Evolutionary conservation across 768 basidiomycete species (phyloP).

Genomic region (Dioszegia aurantiaca): DNA sequence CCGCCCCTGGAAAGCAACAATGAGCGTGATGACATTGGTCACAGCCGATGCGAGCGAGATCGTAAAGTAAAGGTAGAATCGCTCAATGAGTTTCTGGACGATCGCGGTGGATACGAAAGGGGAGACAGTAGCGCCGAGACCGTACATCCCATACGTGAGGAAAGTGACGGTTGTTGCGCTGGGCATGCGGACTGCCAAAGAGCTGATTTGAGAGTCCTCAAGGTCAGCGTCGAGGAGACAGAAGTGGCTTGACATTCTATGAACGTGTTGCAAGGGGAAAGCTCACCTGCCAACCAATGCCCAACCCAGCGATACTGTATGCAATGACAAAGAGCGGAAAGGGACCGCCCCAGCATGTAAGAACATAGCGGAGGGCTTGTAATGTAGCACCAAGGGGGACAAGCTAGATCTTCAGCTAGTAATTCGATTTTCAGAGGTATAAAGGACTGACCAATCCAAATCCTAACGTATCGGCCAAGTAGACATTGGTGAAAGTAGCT

Average conservation of each 20-base stretch:
- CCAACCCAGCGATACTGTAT: constrained; percentile 56
- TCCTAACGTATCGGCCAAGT: constrained; percentile 51
- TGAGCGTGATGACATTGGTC: constrained; percentile 59
- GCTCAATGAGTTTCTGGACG: not conserved
- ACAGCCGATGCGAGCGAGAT: constrained; percentile 65
- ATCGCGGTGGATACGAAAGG: constrained; percentile 83
- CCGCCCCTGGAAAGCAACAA: constrained; percentile 65
- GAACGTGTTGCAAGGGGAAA: not conserved
- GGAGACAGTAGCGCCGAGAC: constrained; percentile 59
- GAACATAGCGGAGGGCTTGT: constrained; percentile 17
- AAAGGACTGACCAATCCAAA: constrained; percentile 39
- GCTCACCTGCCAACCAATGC: constrained; percentile 57
- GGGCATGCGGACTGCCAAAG: constrained; percentile 55
- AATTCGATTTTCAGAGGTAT: constrained; percentile 54
- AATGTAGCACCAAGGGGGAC: not conserved
- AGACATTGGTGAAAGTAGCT: constrained; percentile 59
- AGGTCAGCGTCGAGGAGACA: not conserved
- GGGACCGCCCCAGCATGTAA: constrained; percentile 55
- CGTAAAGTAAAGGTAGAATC: constrained; percentile 64
- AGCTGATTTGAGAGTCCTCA: constrained; percentile 58
- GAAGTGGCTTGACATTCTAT: too few species aligned
- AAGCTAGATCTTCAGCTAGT: constrained; percentile 10
- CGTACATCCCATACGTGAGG: constrained; percentile 43
- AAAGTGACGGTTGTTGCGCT: constrained; percentile 53
- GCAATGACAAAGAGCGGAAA: constrained; percentile 57